Base-by-base conservation (phyloP, 768 basidiomycete species). In the Suillus subaureus region DNA sequence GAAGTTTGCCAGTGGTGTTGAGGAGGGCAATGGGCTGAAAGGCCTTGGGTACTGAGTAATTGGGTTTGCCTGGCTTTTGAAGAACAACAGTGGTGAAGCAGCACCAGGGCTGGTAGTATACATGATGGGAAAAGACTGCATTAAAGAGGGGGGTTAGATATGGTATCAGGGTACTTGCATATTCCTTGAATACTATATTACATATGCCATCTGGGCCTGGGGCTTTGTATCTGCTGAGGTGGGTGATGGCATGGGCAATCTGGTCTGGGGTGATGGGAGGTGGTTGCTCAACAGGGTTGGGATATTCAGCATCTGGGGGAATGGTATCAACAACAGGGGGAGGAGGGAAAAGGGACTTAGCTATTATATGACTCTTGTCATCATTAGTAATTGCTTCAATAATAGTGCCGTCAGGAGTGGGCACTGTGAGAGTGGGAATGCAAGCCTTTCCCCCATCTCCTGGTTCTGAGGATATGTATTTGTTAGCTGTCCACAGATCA, bases 11-110 rank as follows among this genome's bases (percentile, higher is more conserved):
- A 0, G 74, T 61, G 0, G 74, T 76, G 49, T 78, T 66, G 2
- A 81, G 69, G 0, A 83, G 77, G 0, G 74, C 76, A 3, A 84
- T 80, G 0, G 81, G 83, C 0, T 76, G 64, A 58, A 77, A 79
- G 1, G 80, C 75, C 37, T 76, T 78, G 0, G 81, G 65, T 5
- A 70, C 39, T 0, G 70, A 61, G 69, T 85, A 84, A 66, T 75
- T 61, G 0, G 72, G 62, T 45, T 76, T 75, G 0, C 78, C 77
- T 0, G 79, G 80, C 61, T 85, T 84, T 0, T 70, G 60, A 0
- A 83, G 67, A 0, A 80, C 73, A 0, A 78, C 63, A 0, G 76
- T 80, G 0, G 63, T 73, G 31, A 71, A 79, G 0, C 65, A 15
- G 23, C 68, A 67, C 78, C 64, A 76, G 21, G 15, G 61, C 15